Conservation (phyloP, 352 stramenopile species). For the Globisporangium emineosum region DNA sequence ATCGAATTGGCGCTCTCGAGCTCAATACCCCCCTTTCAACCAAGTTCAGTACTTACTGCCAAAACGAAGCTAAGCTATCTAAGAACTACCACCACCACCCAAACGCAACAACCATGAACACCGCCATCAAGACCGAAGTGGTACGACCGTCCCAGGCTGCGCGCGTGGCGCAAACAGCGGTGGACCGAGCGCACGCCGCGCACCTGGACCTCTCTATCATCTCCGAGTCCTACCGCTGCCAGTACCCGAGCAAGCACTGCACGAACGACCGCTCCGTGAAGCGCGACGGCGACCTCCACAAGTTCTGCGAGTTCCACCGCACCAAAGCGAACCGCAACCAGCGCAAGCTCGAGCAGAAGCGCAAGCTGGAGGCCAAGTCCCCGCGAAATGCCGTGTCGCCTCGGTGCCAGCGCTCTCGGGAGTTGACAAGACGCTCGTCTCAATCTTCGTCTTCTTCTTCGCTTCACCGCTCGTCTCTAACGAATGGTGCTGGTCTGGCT, state of each 20-base stretch:
- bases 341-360: constrained; percentile 31
- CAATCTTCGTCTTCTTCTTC: background rate
- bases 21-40: background rate
- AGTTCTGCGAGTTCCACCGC: constrained; percentile 34
- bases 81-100: background rate
- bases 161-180: constrained; percentile 5
- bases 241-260: constrained; percentile 29
- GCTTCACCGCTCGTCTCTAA: background rate
- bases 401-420: constrained; percentile 6
- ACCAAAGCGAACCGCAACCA: constrained; percentile 40
- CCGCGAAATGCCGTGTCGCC: background rate
- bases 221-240: constrained; percentile 22
- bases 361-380: constrained; percentile 15
- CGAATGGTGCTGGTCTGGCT: background rate
- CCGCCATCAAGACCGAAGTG: background rate
- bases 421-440: background rate
- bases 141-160: constrained; percentile 2
- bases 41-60: background rate
- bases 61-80: background rate
- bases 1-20: constrained; percentile 4
- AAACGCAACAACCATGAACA: background rate
- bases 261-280: constrained; percentile 24
- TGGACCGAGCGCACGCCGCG: constrained; percentile 3
- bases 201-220: constrained; percentile 17
- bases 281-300: constrained; percentile 31